Evolutionary conservation across 306 rosid genomes (phyloP).

Genomic region (Aeschynomene evenia): DNA sequence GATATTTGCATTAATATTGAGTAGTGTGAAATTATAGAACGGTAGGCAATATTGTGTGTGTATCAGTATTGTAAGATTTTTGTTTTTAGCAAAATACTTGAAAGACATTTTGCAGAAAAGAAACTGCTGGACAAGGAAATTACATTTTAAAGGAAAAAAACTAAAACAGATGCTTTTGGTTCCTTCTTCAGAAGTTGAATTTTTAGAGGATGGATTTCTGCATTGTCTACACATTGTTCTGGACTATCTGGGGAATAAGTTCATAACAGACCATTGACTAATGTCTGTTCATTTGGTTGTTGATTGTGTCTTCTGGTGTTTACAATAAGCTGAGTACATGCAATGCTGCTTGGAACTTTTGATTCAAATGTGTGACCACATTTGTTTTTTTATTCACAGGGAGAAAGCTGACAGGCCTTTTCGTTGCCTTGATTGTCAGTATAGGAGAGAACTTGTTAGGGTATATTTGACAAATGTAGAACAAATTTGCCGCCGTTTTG

Average conservation of each 20-base stretch:
- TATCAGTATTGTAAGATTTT: not conserved
- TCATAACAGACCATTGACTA: not conserved
- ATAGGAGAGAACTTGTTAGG: constrained; percentile 99
- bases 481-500: constrained; percentile 96
- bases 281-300: not conserved
- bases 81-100: not conserved
- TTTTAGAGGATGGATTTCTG: not conserved
- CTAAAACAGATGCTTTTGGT: not conserved
- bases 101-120: not conserved
- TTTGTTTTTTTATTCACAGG: constrained; percentile 49
- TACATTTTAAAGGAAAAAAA: not conserved
- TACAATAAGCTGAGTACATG: not conserved
- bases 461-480: constrained; percentile 97
- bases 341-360: constrained; percentile 7
- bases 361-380: constrained; percentile 25
- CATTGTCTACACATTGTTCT: not conserved
- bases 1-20: not conserved
- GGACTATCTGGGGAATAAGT: not conserved
- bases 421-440: constrained; percentile 97
- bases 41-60: not conserved
- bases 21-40: not conserved
- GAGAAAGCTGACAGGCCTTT: constrained; percentile 97
- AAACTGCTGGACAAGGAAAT: not conserved
- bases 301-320: constrained; percentile 11
- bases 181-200: not conserved